Evolutionary conservation across 805 yeast species (phyloP), one percentile per base, ranked within the genome.

Genomic region (Kodamaea hsintzibuensis): DNA sequence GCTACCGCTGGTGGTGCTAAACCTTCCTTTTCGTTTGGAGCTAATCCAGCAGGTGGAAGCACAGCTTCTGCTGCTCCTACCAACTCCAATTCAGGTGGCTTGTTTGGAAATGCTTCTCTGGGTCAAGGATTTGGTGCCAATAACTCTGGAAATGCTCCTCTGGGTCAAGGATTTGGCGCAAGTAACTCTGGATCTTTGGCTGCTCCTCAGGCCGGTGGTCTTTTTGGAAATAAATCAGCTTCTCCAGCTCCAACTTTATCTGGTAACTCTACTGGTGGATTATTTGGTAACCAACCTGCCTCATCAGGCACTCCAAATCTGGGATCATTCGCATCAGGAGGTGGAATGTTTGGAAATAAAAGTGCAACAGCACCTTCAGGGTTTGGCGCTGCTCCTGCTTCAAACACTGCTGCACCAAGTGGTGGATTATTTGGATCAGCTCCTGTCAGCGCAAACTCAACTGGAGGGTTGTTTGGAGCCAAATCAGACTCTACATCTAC

Each of bases 181-280:
- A 40, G 17, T 7, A 14, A 5, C n/a, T 10, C 44, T 6, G 44
- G 44, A 9, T 3, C 42, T 40, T 13, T 19, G 17, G 44, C 44
- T 16, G 19, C 44, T 16, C 25, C 44, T 7, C n/a, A n/a, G n/a
- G 13, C 25, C 12, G n/a, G n/a, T 13, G 42, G 42, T 10, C 17
- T 14, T 13, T 14, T 16, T 7, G 19, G 19, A n/a, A 13, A 8
- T 13, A 40, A 40, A 16, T 12, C 44, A 14, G 44, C 44, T 7
- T 40, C 44, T n/a, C 44, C 44, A 16, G 44, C 44, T 40, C 25
- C 25, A 17, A 13, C 25, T 3, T 16, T 18, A 10, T 2, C 27
- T 6, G 44, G 48, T 22, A 39, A 49, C 25, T 33, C 50, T 19
- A 38, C 51, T 8, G 51, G 54, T 14, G 53, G 49, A 16, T 16